phyloP scores from a whole-genome alignment of 768 basidiomycete species.

The Lentinus brumalis region DNA sequence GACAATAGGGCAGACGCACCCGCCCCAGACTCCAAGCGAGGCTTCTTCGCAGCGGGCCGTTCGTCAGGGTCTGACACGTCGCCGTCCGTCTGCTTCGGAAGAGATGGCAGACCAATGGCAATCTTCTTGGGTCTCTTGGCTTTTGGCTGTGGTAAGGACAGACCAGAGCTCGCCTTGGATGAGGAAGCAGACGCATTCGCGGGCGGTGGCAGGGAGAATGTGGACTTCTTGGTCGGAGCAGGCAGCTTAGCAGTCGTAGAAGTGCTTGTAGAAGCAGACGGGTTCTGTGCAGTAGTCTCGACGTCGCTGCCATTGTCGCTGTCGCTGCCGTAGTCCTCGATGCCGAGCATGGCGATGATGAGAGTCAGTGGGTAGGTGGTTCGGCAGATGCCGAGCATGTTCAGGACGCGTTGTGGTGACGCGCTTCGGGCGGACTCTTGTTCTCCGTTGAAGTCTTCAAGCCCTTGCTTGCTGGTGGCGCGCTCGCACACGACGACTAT shows the following conservation, averaged over 20 bases:
- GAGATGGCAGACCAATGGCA: slow-evolving; percentile 55
- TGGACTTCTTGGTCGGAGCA: slow-evolving; percentile 33
- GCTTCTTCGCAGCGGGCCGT: slow-evolving; percentile 59
- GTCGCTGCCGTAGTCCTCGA: slow-evolving; percentile 79
- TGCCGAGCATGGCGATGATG: slow-evolving; percentile 59
- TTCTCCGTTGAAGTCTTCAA: neutral
- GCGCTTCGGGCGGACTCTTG: slow-evolving; percentile 11
- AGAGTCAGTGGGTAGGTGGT: slow-evolving; percentile 7
- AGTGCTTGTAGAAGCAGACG: slow-evolving; percentile 9
- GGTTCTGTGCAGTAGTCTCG: slow-evolving; percentile 18
- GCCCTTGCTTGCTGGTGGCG: neutral
- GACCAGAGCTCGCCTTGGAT: slow-evolving; percentile 28
- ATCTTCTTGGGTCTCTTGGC: slow-evolving; percentile 62
- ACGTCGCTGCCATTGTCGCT: slow-evolving; percentile 53
- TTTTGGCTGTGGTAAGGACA: slow-evolving; percentile 43
- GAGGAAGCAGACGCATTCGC: slow-evolving; percentile 14
- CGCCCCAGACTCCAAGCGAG: slow-evolving; percentile 50
- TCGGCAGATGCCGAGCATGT: slow-evolving; percentile 17
- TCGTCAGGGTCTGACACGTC: slow-evolving; percentile 39
- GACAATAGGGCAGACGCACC: slow-evolving; percentile 66
- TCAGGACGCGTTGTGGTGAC: slow-evolving; percentile 25
- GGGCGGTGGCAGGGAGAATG: slow-evolving; percentile 40
- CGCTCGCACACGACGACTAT: slow-evolving; percentile 32
- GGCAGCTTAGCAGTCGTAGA: slow-evolving; percentile 24
- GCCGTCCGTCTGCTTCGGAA: slow-evolving; percentile 41